Base-by-base conservation (phyloP, 2,329 filamentous ascomycete genomes). In the Nigrospora osmanthi region DNA sequence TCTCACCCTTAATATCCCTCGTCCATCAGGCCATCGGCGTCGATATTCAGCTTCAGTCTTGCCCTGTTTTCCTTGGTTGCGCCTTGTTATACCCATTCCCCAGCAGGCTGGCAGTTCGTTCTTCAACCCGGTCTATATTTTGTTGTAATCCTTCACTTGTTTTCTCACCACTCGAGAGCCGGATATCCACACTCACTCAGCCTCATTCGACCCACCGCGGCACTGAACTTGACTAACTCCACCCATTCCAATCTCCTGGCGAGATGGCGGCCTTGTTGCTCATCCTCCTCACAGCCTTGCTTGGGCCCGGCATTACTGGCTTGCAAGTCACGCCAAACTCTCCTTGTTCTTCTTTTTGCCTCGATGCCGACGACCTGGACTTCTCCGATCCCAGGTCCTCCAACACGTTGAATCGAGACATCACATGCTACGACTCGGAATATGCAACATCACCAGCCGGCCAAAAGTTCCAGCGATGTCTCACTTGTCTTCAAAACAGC, bases 241-340 rank as follows among this genome's bases (percentile, higher is more conserved):
- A 23, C 42, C 46, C 28, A 46, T 19, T n/a, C n/a, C n/a, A n/a
- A 48, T 51, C 52, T 51, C 49, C 47, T 19, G 46, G 40, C 53
- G 51, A 53, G 50, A 61, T 62, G 58, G 47, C 51, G 42, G 44
- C 46, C 40, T 38, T 58, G 28, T 38, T 54, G 35, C 46, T 59
- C 15, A 38, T 55, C 35, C 34, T 59, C 11, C 47, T 62, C 16
- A 42, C 51, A 7, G 17, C 41, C 33, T 14, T 38, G 4, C 42
- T 64, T 44, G 32, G 49, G 42, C 45, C 45, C 38, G 44, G 45
- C 43, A 45, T 42, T 16, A 32, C 43, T 15, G 50, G 68, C 6
- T 60, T 79, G 15, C 71, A 73, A 54, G 74, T 77, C 41, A 67
- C 75, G 12, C 72, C 75, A 31, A 69, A 72, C 49, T 79, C 76